Conservation (phyloP, 1,284 basidiomycete genomes). For the Golubevia sp. region DNA sequence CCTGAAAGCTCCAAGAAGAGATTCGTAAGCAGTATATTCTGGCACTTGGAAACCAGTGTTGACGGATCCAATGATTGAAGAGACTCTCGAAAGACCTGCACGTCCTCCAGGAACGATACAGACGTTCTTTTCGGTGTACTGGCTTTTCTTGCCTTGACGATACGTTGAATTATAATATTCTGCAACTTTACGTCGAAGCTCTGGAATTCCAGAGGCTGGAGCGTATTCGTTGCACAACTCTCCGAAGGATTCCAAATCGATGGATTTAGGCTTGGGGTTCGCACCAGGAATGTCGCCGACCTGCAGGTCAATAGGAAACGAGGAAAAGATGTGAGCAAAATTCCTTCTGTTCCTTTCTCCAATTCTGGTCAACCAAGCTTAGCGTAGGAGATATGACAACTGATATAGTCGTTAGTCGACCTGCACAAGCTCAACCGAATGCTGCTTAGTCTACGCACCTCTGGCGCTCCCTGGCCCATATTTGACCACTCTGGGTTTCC, state of each 20-base stretch:
- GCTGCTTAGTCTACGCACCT: constrained; percentile 6
- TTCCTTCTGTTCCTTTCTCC: no score
- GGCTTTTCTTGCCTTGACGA: constrained; percentile 20
- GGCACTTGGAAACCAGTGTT: constrained; percentile 27
- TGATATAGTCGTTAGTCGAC: no score
- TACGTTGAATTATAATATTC: constrained; percentile 40
- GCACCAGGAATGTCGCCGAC: constrained; percentile 76
- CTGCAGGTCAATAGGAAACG: no score
- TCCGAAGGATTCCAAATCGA: constrained; percentile 68
- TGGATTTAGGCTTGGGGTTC: constrained; percentile 69
- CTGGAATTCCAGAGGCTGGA: constrained; percentile 35
- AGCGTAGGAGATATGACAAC: no score
- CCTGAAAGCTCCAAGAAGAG: constrained; percentile 37
- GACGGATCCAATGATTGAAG: constrained; percentile 34
- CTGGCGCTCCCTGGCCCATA: constrained; percentile 61
- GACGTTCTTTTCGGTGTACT: constrained; percentile 32
- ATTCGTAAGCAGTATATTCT: constrained; percentile 48
- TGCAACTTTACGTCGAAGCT: constrained; percentile 33
- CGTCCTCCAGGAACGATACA: constrained; percentile 46
- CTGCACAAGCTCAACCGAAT: no score
- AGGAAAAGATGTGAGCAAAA: no score
- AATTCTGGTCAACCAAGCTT: no score
- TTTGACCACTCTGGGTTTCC: constrained; percentile 77
- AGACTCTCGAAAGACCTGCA: constrained; percentile 37
- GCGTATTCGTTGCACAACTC: constrained; percentile 69